Percentiles rank a stretch among this genome's conserved stretches.
Conservation (phyloP, 768 basidiomycete genomes). For the Auriscalpium orientale region DNA sequence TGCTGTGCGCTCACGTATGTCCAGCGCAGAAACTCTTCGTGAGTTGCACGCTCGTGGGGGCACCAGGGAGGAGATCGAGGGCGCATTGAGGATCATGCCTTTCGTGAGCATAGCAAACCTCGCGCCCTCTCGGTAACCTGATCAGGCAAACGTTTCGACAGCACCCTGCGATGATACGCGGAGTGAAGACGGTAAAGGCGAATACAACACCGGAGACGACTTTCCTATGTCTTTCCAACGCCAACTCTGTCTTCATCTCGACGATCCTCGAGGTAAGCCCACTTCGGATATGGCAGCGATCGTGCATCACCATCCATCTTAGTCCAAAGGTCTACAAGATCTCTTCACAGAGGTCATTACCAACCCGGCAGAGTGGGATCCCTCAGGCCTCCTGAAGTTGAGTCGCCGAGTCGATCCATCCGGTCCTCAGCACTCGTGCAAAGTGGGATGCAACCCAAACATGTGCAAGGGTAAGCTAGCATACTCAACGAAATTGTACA, state of each 20-base stretch:
- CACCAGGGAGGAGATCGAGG: conserved; percentile 67
- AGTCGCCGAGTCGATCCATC: conserved; percentile 67
- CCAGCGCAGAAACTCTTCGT: conserved; percentile 59
- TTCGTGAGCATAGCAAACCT: conserved; percentile 48
- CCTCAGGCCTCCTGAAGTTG: conserved; percentile 63
- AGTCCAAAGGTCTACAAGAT: conserved; percentile 68
- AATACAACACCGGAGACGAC: conserved; percentile 56
- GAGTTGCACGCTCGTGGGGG: conserved; percentile 67
- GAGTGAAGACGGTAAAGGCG: conserved; percentile 69
- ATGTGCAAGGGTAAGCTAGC: conserved; percentile 85
- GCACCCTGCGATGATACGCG: conserved; percentile 97
- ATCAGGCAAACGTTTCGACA: conserved; percentile 23
- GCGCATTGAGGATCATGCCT: conserved; percentile 74
- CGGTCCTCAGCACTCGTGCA: conserved; percentile 76
- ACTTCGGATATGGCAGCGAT: not conserved
- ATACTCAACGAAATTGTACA: not conserved
- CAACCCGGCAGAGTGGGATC: conserved; percentile 84
- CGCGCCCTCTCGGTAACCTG: not conserved
- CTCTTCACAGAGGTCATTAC: conserved; percentile 84
- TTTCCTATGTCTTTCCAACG: conserved; percentile 89
- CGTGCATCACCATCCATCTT: conserved; percentile 3
- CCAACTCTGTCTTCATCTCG: conserved; percentile 85
- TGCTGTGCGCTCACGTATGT: not conserved
- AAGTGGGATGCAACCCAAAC: conserved; percentile 86
- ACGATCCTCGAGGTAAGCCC: conserved; percentile 72